Percentiles rank a stretch among this genome's conserved stretches.
Evolutionary conservation across 176 grass and related monocot species (phyloP).

Genomic region (Aegilops sharonensis): DNA sequence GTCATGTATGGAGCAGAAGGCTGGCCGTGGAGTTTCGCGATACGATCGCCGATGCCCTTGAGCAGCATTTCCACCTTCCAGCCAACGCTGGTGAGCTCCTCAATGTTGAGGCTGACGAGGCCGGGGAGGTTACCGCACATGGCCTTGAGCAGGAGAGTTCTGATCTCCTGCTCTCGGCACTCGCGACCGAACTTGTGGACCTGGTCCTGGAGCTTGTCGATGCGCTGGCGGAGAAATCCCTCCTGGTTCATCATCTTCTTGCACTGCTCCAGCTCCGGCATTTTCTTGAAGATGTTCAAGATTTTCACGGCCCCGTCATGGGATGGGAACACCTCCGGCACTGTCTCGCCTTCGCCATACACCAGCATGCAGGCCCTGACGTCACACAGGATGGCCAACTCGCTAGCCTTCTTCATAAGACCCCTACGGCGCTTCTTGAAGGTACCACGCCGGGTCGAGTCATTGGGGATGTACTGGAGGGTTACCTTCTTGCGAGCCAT

Average conservation of each 20-base stretch:
- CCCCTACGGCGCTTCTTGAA: constrained; percentile 32
- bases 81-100: constrained; percentile 24
- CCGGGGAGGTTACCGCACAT: neutral
- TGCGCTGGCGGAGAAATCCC: constrained; percentile 30
- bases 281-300: constrained; percentile 4
- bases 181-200: neutral
- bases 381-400: constrained; percentile 35
- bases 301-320: neutral
- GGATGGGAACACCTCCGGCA: constrained; percentile 34
- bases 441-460: neutral
- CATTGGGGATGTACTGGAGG: constrained; percentile 35
- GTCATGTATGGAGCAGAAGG: neutral
- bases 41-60: neutral
- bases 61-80: neutral
- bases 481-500: constrained; percentile 47
- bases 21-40: neutral
- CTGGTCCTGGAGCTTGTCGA: constrained; percentile 25
- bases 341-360: constrained; percentile 14
- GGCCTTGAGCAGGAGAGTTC: constrained; percentile 17
- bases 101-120: neutral
- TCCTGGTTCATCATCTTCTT: constrained; percentile 42
- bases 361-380: constrained; percentile 19
- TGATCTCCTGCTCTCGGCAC: neutral
- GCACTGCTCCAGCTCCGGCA: constrained; percentile 38
- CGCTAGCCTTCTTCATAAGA: constrained; percentile 41